A percentile compares a stretch with the other conserved stretches of the same genome.
Conservation (phyloP, 768 basidiomycete species). For the Crassisporium funariophilum region DNA sequence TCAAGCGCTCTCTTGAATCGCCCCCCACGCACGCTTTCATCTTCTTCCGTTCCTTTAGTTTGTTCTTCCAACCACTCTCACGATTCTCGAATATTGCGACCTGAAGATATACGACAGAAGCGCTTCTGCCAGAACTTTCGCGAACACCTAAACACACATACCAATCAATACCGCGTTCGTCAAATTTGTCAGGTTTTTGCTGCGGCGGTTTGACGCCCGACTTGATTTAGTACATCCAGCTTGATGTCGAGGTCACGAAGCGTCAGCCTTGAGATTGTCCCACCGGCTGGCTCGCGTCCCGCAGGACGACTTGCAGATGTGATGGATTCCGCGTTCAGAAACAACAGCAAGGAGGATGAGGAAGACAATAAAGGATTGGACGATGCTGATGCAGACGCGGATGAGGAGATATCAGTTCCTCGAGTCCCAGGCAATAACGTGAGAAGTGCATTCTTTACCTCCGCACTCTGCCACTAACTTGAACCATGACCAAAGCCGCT, state of each 20-base stretch:
- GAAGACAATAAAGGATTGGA: conserved; percentile 18
- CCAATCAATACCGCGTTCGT: too few relatives aligned
- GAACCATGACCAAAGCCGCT: conserved; percentile 15
- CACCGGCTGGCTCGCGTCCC: conserved; percentile 28
- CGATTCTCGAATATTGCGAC: too few relatives aligned
- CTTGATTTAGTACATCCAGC: conserved; percentile 7
- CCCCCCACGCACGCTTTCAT: conserved; percentile 12
- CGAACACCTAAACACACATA: too few relatives aligned
- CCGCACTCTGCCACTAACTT: background rate
- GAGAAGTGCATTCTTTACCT: conserved; percentile 9
- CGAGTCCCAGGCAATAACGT: conserved; percentile 19
- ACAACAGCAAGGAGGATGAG: conserved; percentile 24
- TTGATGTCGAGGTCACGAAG: conserved; percentile 38
- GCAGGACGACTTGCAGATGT: conserved; percentile 29
- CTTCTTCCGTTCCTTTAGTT: too few relatives aligned
- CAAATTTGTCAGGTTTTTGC: too few relatives aligned
- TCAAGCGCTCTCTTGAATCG: background rate
- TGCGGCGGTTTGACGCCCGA: conserved; percentile 8
- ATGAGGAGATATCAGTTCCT: conserved; percentile 26
- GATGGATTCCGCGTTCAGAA: conserved; percentile 35
- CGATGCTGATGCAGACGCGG: conserved; percentile 27
- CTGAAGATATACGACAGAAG: too few relatives aligned
- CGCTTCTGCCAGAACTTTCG: too few relatives aligned
- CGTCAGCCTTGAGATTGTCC: conserved; percentile 38
- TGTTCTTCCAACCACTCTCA: too few relatives aligned